phyloP scores from a whole-genome alignment of 371 early-diverging fungal species.

The Syncephalastrum monosporum region DNA sequence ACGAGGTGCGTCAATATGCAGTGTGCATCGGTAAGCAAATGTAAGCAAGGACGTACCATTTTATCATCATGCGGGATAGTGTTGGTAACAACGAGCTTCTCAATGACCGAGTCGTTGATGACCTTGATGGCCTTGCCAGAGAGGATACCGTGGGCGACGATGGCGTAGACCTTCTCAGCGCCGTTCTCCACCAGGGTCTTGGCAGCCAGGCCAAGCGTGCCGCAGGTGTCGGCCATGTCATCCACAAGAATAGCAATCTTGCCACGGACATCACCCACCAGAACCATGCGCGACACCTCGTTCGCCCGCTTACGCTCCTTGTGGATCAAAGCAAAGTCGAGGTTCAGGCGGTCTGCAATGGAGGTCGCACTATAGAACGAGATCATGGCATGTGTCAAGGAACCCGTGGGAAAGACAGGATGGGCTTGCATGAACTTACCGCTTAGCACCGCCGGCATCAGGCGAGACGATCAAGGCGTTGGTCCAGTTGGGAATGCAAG shows the following conservation, averaged over 20 bases:
- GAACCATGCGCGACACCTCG: conserved; percentile 93
- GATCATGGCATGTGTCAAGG: background rate
- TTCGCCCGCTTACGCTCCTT: conserved; percentile 96
- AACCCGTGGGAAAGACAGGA: background rate
- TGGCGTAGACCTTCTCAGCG: conserved; percentile 91
- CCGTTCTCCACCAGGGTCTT: conserved; percentile 89
- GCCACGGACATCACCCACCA: conserved; percentile 94
- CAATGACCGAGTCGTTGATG: conserved; percentile 84
- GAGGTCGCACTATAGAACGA: conserved; percentile 74
- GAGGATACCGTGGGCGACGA: conserved; percentile 94
- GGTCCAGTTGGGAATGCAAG: conserved; percentile 78
- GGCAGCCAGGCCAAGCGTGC: conserved; percentile 92
- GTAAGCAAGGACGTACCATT: conserved; percentile 34
- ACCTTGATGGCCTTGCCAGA: conserved; percentile 91
- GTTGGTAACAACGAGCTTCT: conserved; percentile 89
- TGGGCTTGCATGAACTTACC: conserved; percentile 49
- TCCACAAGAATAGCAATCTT: conserved; percentile 94
- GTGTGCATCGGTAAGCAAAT: background rate
- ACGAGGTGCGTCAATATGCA: background rate
- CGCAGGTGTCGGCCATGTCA: conserved; percentile 98
- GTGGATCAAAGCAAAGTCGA: conserved; percentile 98
- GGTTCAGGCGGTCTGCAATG: conserved; percentile 92
- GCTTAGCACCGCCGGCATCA: conserved; percentile 98
- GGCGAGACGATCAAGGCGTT: conserved; percentile 94
- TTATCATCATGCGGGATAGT: conserved; percentile 93